Conservation (phyloP, 2,329 filamentous ascomycete genomes). For the Fusarium sp. region DNA sequence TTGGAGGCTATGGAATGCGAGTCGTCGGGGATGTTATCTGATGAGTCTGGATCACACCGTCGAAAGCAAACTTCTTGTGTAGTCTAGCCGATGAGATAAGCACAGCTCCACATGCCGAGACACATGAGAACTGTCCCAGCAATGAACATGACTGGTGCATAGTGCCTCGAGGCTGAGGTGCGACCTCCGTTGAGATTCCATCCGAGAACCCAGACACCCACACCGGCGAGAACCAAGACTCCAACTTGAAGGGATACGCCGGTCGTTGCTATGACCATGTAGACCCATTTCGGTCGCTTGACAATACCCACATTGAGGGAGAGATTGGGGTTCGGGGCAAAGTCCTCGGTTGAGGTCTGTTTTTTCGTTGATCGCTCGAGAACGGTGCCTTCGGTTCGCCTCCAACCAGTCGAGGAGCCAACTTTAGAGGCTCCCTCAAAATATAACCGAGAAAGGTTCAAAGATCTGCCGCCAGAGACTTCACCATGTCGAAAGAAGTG, state of each 20-base stretch:
- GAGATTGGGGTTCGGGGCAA: constrained; percentile 3
- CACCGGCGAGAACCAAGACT: constrained; percentile 28
- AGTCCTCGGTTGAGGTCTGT: no score
- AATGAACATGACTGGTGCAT: constrained; percentile 37
- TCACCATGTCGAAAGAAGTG: no score
- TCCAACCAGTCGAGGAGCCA: no score
- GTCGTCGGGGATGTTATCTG: no score
- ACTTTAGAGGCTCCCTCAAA: no score
- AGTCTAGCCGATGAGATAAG: constrained; percentile 33
- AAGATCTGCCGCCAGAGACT: no score
- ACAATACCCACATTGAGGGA: constrained; percentile 1
- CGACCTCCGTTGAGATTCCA: constrained; percentile 16
- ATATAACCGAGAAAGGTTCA: no score
- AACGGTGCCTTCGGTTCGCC: background rate
- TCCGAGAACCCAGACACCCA: constrained; percentile 23
- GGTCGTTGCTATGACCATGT: background rate
- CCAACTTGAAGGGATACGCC: constrained; percentile 20
- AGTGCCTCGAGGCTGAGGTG: constrained; percentile 2
- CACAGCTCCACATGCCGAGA: constrained; percentile 37
- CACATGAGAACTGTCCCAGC: constrained; percentile 31
- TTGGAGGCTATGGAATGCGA: no score
- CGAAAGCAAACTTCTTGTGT: constrained; percentile 26
- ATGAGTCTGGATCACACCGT: background rate
- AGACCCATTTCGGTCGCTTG: background rate
- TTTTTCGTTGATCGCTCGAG: background rate